phyloP scores from a whole-genome alignment of 495 filamentous ascomycete species.

The Penicillium turbatum region DNA sequence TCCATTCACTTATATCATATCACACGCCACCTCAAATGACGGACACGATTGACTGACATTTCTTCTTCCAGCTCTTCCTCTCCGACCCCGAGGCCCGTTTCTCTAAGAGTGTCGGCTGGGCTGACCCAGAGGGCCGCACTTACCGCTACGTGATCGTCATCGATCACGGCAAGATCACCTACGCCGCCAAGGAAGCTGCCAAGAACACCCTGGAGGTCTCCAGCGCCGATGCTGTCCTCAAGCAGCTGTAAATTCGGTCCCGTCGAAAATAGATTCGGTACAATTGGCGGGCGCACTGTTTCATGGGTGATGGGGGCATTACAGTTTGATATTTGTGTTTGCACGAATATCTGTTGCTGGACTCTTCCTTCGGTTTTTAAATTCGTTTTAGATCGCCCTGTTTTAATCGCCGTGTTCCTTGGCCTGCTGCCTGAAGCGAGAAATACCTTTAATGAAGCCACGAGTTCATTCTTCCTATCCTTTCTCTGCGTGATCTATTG shows the following conservation, averaged over 20 bases:
- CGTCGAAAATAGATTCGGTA: not conserved
- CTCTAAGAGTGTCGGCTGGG: slow-evolving; percentile 81
- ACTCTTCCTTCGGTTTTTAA: not conserved
- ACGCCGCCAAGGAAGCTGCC: slow-evolving; percentile 74
- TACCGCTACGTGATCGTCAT: slow-evolving; percentile 80
- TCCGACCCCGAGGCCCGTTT: slow-evolving; percentile 73
- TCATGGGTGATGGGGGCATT: slow-evolving; percentile 1
- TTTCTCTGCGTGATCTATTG: not conserved
- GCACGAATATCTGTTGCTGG: not conserved
- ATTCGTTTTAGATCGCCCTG: slow-evolving; percentile 13
- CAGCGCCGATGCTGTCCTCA: slow-evolving; percentile 25
- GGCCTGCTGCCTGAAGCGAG: slow-evolving; percentile 14
- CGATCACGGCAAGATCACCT: slow-evolving; percentile 84
- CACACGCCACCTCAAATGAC: not conserved
- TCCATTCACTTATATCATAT: not conserved
- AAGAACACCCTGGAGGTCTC: slow-evolving; percentile 60
- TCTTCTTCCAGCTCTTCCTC: slow-evolving; percentile 69
- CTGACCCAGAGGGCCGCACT: slow-evolving; percentile 65
- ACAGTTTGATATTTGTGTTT: not conserved
- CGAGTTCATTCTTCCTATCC: slow-evolving; percentile 12
- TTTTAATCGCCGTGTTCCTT: slow-evolving; percentile 16
- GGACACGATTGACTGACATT: slow-evolving; percentile 3
- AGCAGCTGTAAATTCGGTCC: slow-evolving; percentile 25
- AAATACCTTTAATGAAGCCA: slow-evolving; percentile 30
- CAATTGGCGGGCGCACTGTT: slow-evolving; percentile 12